Evolutionary conservation across 495 filamentous ascomycete species (phyloP), one percentile per base, ranked within the genome.

Genomic region (Bryoglossum gracile): DNA sequence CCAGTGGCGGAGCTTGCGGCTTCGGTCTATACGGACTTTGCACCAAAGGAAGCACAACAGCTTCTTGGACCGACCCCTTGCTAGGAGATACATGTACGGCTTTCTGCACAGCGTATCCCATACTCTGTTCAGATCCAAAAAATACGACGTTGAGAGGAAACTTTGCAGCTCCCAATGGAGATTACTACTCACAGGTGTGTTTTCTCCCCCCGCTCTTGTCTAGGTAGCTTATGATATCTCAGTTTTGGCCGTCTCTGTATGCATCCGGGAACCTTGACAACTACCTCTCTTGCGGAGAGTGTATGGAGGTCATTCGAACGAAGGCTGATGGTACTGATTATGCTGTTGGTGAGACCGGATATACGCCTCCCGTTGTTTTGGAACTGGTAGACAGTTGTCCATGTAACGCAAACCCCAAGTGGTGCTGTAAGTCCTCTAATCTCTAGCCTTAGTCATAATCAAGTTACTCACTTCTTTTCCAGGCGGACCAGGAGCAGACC

Each of bases 211-310:
- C n/a, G n/a, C n/a, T n/a, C n/a, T n/a, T n/a, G n/a, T n/a, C n/a
- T n/a, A n/a, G n/a, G n/a, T n/a, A n/a, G n/a, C n/a, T 24, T 21
- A 18, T 47, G 6, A 23, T n/a, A 17, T 8, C 37, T 26, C 30
- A 53, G 50, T 53, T 53, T 25, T 53, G 50, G 50, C 35, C 42
- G 2, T 53, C 50, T 5, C 50, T 53, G 3, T n/a, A n/a, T n/a
- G n/a, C n/a, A n/a, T 25, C 50, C 19, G 50, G 50, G 3, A 37
- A 53, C 25, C 50, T 47, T 8, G 50, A 53, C 35, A 53, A 53
- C 26, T 53, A 53, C n/a, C 36, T 53, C 3, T 46, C 50, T 1
- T 53, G 50, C 25, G 50, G 50, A 32, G 50, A 53, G 30, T 53
- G 50, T 16, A 26, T 53, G 16, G 34, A 46, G 43, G 17, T 53